Base-by-base conservation (phyloP, 257 asterid genomes). In the Nicotiana undulata region DNA sequence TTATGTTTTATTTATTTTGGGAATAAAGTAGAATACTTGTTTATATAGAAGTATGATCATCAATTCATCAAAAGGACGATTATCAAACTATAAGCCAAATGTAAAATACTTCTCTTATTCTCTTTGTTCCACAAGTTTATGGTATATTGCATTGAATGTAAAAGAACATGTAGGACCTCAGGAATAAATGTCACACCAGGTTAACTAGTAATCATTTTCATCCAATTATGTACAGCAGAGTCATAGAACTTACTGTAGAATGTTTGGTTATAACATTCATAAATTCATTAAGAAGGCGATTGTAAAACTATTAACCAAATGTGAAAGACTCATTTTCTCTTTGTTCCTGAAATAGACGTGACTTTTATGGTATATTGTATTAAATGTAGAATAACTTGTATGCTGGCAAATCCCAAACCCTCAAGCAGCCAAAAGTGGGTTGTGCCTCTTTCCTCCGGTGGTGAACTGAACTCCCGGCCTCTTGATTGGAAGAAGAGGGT, bases 101-200 rank as follows among this genome's bases (percentile, higher is more conserved):
- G 76, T 67, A 52, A 52, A 15, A 52, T 13, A 52, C 55, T 37
- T 67, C 10, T 67, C 53, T 67, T 15, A 67, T 68, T 17, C 58
- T 37, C 20, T 40, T 68, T 40, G 58, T 28, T 40, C n/a, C 76
- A n/a, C 58, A 40, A 40, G 76, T 68, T 68, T 68, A 65, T 65
- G 74, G 24, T 65, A 65, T 65, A 17, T 64, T 60, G 16, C 17
- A 9, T 20, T 26, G 85, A 95, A 92, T 85, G 93, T 97, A 86
- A 84, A 84, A 86, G 91, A 77, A 90, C 92, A 79, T 87, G 89
- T 52, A 89, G 79, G 89, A 92, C 98, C 49, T 94, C 80, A 89
- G 53, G 81, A 86, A 79, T 68, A 40, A 40, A 68, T 7, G 32
- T 40, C 77, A 40, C 34, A 40, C 77, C 58, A 10, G 58, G 56